A percentile compares a stretch with the other conserved stretches of the same genome.
phyloP scores from a whole-genome alignment of 1,284 basidiomycete genomes.

The Pholiota adiposa region DNA sequence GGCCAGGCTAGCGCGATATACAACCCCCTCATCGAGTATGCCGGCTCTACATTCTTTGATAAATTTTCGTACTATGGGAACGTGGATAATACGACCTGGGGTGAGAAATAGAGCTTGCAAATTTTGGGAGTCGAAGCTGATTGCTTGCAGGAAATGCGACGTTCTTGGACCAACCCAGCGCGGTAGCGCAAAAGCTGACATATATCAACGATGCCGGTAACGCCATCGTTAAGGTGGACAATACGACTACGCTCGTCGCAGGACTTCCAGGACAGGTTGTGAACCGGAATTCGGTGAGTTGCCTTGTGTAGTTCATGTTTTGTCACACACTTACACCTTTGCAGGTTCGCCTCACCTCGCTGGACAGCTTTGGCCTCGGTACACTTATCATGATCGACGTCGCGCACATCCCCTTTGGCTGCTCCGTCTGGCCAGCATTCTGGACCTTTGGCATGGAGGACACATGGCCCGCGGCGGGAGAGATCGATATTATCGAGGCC shows the following conservation, averaged over 20 bases:
- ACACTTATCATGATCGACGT: conserved; percentile 60
- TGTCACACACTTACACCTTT: background rate
- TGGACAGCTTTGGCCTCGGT: conserved; percentile 55
- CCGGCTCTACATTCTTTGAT: conserved; percentile 60
- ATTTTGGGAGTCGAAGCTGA: background rate
- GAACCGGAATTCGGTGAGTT: conserved; percentile 57
- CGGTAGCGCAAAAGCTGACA: conserved; percentile 47
- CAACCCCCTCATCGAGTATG: conserved; percentile 51
- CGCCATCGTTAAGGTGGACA: conserved; percentile 65
- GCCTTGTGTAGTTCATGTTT: background rate
- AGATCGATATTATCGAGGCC: conserved; percentile 64
- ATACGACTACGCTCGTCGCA: conserved; percentile 47
- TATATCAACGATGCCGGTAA: conserved; percentile 58
- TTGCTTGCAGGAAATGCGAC: conserved; percentile 50
- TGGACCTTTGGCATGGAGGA: conserved; percentile 53
- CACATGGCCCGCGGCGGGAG: conserved; percentile 59
- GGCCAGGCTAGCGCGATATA: conserved; percentile 34
- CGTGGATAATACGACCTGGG: conserved; percentile 65
- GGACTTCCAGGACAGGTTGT: conserved; percentile 40
- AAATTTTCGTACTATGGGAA: conserved; percentile 62
- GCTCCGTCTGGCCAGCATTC: conserved; percentile 66
- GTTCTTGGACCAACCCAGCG: conserved; percentile 49
- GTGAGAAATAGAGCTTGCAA: conserved; percentile 38
- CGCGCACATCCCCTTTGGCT: conserved; percentile 64
- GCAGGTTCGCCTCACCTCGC: conserved; percentile 58